phyloP scores from a whole-genome alignment of 2,329 filamentous ascomycete species.

The Fusarium papillatum region DNA sequence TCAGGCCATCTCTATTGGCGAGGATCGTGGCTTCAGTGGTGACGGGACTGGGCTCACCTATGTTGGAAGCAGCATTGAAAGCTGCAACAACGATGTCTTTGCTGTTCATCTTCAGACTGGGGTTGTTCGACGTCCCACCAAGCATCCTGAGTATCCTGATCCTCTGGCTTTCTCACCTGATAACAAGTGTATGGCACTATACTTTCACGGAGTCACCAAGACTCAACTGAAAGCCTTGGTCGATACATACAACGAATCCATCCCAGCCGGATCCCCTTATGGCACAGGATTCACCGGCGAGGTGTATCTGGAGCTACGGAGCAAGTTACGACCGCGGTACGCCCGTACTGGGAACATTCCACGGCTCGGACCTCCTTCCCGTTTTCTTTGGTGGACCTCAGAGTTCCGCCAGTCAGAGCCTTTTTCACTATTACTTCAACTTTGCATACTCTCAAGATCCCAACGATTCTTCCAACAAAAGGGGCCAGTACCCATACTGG shows the following conservation, averaged over 20 bases:
- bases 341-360: not conserved
- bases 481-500: not conserved
- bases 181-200: slow-evolving; percentile 53
- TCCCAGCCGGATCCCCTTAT: not conserved
- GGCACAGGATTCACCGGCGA: not conserved
- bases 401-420: not conserved
- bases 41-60: slow-evolving; percentile 56
- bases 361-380: not conserved
- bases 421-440: not conserved
- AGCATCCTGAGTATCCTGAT: slow-evolving; percentile 59
- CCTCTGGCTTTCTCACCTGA: slow-evolving; percentile 57
- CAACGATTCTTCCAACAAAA: not conserved
- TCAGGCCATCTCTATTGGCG: slow-evolving; percentile 48
- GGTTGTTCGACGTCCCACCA: slow-evolving; percentile 55
- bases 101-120: slow-evolving; percentile 56
- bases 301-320: not conserved
- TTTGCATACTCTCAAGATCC: not conserved
- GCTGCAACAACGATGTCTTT: slow-evolving; percentile 60
- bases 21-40: slow-evolving; percentile 60
- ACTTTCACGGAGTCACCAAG: not conserved
- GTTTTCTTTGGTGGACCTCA: not conserved
- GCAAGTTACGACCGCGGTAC: not conserved
- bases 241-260: not conserved
- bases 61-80: slow-evolving; percentile 55
- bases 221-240: not conserved